Base-by-base conservation (phyloP, 371 early-diverging fungal genomes). In the Mucor circinelloides region DNA sequence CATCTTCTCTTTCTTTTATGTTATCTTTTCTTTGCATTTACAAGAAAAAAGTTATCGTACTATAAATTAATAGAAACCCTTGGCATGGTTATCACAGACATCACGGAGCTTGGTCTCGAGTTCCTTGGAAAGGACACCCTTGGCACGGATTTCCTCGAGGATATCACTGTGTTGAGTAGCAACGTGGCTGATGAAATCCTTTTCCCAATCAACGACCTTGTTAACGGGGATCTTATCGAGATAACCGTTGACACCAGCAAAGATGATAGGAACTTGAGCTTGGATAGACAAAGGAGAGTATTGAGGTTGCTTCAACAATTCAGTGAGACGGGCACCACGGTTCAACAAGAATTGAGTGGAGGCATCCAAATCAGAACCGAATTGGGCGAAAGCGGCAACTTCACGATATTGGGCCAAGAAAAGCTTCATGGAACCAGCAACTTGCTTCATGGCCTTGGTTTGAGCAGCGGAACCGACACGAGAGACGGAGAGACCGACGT, bases 391-490 rank as follows among this genome's bases (percentile, higher is more conserved):
- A 67, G 97, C 97, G 68, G 97, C 97, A 64, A 97, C 95, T 89
- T 97, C 97, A 93, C 97, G 96, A 91, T 95, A 95, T 86, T 97
- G 97, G 72, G 97, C 97, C 75, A 97, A 87, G 93, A 93, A 96
- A 74, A 97, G 93, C 90, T 97, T 97, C 75, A 97, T 89, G 78
- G 97, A 96, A 79, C 97, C 97, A 72, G 97, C 97, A 71, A 97
- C 97, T 87, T 97, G 96, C 88, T 95, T 95, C 97, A 97, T 97
- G 73, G 97, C 97, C 90, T 96, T 95, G 85, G 95, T 94, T 88
- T 97, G 97, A 67, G 97, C 97, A 75, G 97, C 95, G 74, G 96
- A 95, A 75, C 97, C 97, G 89, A 97, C 97, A 91, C 97, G 95
- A 78, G 96, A 95, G 77, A 97, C 97, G 82, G 96, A 95, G 64